phyloP scores from a whole-genome alignment of 306 rosid genomes.

The Quercus rubra region DNA sequence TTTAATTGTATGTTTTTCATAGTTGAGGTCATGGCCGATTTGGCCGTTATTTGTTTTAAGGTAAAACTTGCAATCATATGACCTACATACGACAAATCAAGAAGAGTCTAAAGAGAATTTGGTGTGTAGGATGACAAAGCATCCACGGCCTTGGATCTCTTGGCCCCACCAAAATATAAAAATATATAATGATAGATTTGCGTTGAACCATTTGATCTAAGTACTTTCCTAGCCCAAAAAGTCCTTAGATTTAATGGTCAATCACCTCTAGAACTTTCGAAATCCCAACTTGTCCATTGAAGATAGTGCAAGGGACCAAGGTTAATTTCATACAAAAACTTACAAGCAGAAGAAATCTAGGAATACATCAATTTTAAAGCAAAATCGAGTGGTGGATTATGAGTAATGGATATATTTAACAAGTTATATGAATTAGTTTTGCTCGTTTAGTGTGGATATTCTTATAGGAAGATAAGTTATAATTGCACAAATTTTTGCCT shows the following conservation, averaged over 20 bases:
- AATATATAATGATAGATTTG: conserved; percentile 16
- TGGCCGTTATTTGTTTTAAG: too few species aligned
- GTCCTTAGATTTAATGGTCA: conserved; percentile 30
- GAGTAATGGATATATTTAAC: too few species aligned
- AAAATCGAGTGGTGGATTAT: too few species aligned
- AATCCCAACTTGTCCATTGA: background rate
- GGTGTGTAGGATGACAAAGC: background rate
- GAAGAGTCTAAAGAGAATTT: background rate
- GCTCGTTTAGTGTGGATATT: too few species aligned
- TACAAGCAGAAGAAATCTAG: background rate
- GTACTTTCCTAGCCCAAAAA: conserved; percentile 7
- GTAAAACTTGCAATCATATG: too few species aligned
- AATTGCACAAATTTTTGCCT: too few species aligned
- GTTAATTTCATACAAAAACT: background rate
- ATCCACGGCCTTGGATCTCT: background rate
- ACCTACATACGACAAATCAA: background rate
- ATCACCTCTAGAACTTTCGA: background rate
- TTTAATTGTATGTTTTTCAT: too few species aligned
- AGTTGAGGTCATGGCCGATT: too few species aligned
- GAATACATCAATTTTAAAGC: too few species aligned
- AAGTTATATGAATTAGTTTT: too few species aligned
- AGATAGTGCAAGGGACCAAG: background rate
- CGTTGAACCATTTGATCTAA: conserved; percentile 25
- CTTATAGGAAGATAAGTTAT: too few species aligned
- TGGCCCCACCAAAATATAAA: conserved; percentile 21